Conservation (phyloP, 441 rosid species). For the Populus hybrid region DNA sequence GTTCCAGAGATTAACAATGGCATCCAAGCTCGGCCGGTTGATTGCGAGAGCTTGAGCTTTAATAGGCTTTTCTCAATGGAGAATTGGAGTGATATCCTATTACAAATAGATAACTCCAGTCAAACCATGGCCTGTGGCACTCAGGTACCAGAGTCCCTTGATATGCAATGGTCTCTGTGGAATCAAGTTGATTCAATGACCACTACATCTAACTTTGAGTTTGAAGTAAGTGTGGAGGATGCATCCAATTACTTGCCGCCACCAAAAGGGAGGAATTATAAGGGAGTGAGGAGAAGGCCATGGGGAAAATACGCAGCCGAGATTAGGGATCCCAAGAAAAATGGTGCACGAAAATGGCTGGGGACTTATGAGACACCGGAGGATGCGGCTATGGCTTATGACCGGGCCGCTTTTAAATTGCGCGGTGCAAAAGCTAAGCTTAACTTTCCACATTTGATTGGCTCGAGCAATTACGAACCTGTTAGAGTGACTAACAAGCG, state of each 20-base stretch:
- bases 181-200: background rate
- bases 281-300: constrained; percentile 58
- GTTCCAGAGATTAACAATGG: background rate
- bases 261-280: constrained; percentile 16
- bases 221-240: background rate
- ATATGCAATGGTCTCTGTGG: background rate
- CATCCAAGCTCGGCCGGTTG: background rate
- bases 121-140: background rate
- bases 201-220: background rate
- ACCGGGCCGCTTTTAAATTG: constrained; percentile 49
- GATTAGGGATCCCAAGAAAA: constrained; percentile 50
- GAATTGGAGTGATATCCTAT: constrained; percentile 27
- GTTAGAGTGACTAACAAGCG: constrained; percentile 37
- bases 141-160: background rate
- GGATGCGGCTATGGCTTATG: constrained; percentile 57
- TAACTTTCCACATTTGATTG: constrained; percentile 50
- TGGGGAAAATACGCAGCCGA: constrained; percentile 71
- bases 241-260: background rate
- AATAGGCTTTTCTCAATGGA: constrained; percentile 12
- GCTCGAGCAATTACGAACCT: constrained; percentile 23
- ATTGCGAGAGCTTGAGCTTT: constrained; percentile 13
- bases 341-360: constrained; percentile 50
- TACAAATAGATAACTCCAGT: background rate
- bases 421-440: constrained; percentile 60
- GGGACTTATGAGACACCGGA: constrained; percentile 51